Percentiles rank a stretch among this genome's conserved stretches.
Evolutionary conservation across 2,329 filamentous ascomycete genomes (phyloP).

Genomic region (Cladosporium sp.): DNA sequence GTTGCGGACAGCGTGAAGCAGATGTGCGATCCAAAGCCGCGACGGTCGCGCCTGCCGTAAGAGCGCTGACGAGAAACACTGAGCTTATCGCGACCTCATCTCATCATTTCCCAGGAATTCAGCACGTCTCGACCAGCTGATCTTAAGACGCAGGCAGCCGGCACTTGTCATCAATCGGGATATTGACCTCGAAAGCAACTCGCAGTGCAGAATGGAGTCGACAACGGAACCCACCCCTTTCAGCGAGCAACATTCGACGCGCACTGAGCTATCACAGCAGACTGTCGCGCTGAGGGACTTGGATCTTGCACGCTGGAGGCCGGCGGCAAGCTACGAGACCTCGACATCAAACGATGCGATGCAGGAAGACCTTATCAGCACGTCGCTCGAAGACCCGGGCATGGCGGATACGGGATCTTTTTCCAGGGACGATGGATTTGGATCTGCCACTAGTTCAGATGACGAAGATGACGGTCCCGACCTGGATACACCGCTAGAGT

Average conservation of each 20-base stretch:
- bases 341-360: background rate
- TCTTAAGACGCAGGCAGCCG: background rate
- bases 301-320: background rate
- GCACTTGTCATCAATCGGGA: no score
- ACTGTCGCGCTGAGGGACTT: constrained; percentile 1
- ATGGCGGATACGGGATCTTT: background rate
- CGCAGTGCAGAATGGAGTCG: background rate
- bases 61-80: background rate
- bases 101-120: background rate
- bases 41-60: background rate
- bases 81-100: constrained; percentile 1
- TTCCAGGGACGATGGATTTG: background rate
- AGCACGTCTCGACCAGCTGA: background rate
- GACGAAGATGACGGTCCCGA: constrained; percentile 3
- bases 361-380: background rate
- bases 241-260: background rate
- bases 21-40: background rate
- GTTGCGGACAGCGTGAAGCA: background rate
- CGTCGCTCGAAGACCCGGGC: background rate
- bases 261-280: background rate
- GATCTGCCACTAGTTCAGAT: background rate
- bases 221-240: background rate
- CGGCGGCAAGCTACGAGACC: background rate
- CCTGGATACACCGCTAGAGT: constrained; percentile 1
- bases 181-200: background rate